A percentile compares a stretch with the other conserved stretches of the same genome.
Conservation (phyloP, 2,329 filamentous ascomycete species). For the Diaporthe ilicicola region DNA sequence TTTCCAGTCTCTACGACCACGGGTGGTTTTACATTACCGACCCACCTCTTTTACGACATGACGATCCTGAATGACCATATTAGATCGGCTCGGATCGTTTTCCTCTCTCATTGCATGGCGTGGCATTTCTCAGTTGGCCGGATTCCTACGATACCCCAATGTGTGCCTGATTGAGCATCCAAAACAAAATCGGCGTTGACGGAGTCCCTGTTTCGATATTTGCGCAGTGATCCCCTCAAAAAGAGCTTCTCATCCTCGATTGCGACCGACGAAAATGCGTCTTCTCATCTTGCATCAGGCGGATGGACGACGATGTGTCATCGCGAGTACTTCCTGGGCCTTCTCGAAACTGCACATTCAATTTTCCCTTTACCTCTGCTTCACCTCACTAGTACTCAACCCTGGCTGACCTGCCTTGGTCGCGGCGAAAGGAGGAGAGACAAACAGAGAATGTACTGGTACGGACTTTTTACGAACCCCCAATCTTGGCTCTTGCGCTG, state of each 20-base stretch:
- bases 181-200: constrained; percentile 20
- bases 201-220: neutral
- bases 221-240: neutral
- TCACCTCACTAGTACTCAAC: neutral
- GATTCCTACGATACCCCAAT: constrained; percentile 25
- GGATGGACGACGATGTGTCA: neutral
- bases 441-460: constrained; percentile 6
- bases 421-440: neutral
- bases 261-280: neutral
- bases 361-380: neutral
- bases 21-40: constrained; percentile 21
- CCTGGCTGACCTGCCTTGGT: neutral
- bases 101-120: constrained; percentile 24
- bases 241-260: neutral
- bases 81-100: constrained; percentile 29
- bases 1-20: neutral
- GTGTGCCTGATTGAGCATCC: neutral
- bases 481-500: neutral
- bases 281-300: neutral
- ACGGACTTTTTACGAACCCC: neutral
- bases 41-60: neutral
- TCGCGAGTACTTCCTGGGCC: neutral
- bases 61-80: constrained; percentile 13
- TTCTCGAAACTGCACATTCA: neutral
- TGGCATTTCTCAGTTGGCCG: constrained; percentile 23